These are phyloP conservation scores for Pholiota adiposa DNA, from an alignment of 1,284 basidiomycete species.

Conservation along the genomic window DNA sequence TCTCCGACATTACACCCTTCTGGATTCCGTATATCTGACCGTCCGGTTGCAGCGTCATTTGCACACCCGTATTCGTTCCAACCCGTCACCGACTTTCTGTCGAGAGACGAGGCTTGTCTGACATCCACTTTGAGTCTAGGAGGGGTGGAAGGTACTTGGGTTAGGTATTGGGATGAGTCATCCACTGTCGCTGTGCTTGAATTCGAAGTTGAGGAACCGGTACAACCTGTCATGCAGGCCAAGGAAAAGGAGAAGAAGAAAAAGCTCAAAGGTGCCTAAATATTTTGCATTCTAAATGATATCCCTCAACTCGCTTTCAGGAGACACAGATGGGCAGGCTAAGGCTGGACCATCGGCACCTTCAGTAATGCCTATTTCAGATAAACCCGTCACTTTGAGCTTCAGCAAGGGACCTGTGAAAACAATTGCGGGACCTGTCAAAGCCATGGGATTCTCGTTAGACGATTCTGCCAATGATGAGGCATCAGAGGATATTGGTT, in stretches of 20 bases:
- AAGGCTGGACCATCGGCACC: constrained; percentile 46
- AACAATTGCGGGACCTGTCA: constrained; percentile 36
- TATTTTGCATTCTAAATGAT: background rate
- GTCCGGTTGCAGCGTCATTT: constrained; percentile 87
- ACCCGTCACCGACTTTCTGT: constrained; percentile 70
- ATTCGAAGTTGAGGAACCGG: constrained; percentile 76
- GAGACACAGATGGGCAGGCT: constrained; percentile 29
- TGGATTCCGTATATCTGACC: constrained; percentile 86
- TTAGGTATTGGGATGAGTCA: constrained; percentile 83
- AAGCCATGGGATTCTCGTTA: constrained; percentile 56
- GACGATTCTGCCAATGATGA: constrained; percentile 49
- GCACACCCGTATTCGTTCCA: constrained; percentile 87
- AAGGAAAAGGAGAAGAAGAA: constrained; percentile 74
- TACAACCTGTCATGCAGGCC: constrained; percentile 38
- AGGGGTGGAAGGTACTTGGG: constrained; percentile 71
- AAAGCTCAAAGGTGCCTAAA: constrained; percentile 52
- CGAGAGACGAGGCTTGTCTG: constrained; percentile 76
- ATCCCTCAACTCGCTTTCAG: background rate
- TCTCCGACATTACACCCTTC: constrained; percentile 82
- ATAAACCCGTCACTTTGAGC: constrained; percentile 78
- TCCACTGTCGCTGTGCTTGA: constrained; percentile 73
- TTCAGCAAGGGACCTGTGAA: constrained; percentile 63
- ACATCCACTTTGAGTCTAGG: constrained; percentile 67
- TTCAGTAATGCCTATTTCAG: constrained; percentile 69
- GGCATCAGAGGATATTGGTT: constrained; percentile 41